These are phyloP conservation scores for Zanthoxylum bungeanum DNA, from an alignment of 345 rosid genomes.

Conservation along the genomic window DNA sequence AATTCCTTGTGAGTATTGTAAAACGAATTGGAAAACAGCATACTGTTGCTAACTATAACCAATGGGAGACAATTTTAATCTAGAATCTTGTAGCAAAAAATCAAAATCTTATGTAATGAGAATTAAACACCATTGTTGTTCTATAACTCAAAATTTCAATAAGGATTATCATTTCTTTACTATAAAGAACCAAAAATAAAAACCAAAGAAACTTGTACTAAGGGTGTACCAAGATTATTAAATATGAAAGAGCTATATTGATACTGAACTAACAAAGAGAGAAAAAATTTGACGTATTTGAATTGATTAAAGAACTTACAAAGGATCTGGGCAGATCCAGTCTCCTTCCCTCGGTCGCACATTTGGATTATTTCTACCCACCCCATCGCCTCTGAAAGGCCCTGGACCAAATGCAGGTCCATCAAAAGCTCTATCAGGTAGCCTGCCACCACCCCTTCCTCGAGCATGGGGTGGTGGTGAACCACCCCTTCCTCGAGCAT, in stretches of 20 bases:
- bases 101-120: too few relatives aligned
- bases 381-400: slow-evolving; percentile 44
- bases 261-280: not conserved
- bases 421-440: slow-evolving; percentile 56
- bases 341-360: slow-evolving; percentile 95
- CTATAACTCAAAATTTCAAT: not conserved
- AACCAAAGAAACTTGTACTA: too few relatives aligned
- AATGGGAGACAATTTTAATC: not conserved
- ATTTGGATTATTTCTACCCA: slow-evolving; percentile 58
- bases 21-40: not conserved
- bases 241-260: too few relatives aligned
- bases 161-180: not conserved
- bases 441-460: slow-evolving; percentile 67
- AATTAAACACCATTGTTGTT: not conserved
- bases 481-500: too few relatives aligned
- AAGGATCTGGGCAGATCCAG: slow-evolving; percentile 70
- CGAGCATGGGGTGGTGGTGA: too few relatives aligned
- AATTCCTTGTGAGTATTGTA: too few relatives aligned
- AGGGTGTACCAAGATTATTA: too few relatives aligned
- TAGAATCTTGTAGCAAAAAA: not conserved
- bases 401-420: slow-evolving; percentile 63
- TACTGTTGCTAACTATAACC: not conserved
- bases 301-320: slow-evolving; percentile 39
- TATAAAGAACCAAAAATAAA: not conserved
- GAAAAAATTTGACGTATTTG: not conserved